phyloP scores from a whole-genome alignment of 1,139 yeast genomes.

The Taphrina sp. region DNA sequence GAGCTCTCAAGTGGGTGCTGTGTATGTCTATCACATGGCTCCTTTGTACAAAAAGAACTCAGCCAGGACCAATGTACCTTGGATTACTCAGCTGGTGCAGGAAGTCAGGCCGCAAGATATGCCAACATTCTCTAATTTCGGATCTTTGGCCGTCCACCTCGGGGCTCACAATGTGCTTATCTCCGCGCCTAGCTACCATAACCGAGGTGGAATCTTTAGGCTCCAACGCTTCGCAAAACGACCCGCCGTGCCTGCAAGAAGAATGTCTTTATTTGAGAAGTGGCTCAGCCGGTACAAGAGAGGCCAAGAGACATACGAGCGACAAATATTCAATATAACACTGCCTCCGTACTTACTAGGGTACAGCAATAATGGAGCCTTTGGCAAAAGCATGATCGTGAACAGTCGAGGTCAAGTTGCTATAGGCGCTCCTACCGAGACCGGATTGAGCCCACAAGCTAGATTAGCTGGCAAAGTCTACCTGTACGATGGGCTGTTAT shows the following conservation, averaged over 20 bases:
- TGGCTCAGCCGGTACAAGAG: neutral
- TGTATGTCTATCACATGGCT: conserved; percentile 11
- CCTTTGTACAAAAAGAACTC: conserved; percentile 13
- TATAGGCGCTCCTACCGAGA: conserved; percentile 16
- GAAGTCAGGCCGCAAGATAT: conserved; percentile 1
- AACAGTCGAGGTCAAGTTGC: neutral
- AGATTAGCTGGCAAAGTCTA: conserved; percentile 21
- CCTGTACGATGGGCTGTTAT: conserved; percentile 2
- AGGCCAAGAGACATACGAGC: neutral
- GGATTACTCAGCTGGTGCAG: conserved; percentile 14
- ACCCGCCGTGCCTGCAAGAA: neutral
- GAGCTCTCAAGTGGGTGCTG: conserved; percentile 11
- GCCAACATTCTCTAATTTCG: conserved; percentile 11
- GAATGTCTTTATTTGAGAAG: neutral
- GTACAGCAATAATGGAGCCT: conserved; percentile 3
- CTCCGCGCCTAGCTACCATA: conserved; percentile 8
- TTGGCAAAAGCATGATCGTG: conserved; percentile 4
- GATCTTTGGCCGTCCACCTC: neutral
- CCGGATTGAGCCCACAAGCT: neutral
- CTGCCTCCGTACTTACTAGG: conserved; percentile 13
- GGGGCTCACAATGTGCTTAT: neutral
- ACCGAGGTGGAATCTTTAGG: conserved; percentile 22
- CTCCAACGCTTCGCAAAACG: too few relatives aligned
- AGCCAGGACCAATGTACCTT: conserved; percentile 1
- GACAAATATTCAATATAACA: conserved; percentile 7